A percentile compares a stretch with the other conserved stretches of the same genome.
Conservation (phyloP, 768 basidiomycete species). For the Coprinellus micaceus region DNA sequence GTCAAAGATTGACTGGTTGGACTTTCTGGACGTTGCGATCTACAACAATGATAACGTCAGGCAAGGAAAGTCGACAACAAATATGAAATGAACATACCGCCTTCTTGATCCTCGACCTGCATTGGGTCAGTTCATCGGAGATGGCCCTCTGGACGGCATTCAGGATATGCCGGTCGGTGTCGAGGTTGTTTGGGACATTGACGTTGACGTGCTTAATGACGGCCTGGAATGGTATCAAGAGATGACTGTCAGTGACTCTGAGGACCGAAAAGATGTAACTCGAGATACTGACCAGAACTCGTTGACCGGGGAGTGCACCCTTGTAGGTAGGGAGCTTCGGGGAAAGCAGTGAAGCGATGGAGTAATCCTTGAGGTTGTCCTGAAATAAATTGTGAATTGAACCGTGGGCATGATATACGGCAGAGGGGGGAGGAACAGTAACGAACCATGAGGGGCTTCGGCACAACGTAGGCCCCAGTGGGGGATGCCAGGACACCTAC, state of each 20-base stretch:
- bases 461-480: background rate
- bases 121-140: constrained; percentile 19
- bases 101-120: constrained; percentile 20
- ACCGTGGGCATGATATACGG: no score
- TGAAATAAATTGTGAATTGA: background rate
- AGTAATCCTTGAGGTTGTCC: constrained; percentile 20
- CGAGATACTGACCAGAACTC: constrained; percentile 18
- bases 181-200: constrained; percentile 19
- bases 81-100: constrained; percentile 5
- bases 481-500: background rate
- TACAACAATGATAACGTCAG: constrained; percentile 6
- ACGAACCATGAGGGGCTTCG: background rate
- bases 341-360: constrained; percentile 19
- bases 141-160: constrained; percentile 14
- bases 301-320: constrained; percentile 14
- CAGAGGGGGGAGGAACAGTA: background rate
- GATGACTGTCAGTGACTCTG: background rate
- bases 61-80: background rate
- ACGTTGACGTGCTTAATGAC: constrained; percentile 14
- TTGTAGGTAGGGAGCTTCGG: constrained; percentile 21
- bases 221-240: constrained; percentile 12
- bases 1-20: constrained; percentile 13
- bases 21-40: background rate
- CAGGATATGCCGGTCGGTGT: constrained; percentile 16
- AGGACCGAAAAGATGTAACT: background rate